Percentiles rank a stretch among this genome's conserved stretches.
Evolutionary conservation across 192 early-diverging fungal species (phyloP).

Genomic region (Lobosporangium transversale): DNA sequence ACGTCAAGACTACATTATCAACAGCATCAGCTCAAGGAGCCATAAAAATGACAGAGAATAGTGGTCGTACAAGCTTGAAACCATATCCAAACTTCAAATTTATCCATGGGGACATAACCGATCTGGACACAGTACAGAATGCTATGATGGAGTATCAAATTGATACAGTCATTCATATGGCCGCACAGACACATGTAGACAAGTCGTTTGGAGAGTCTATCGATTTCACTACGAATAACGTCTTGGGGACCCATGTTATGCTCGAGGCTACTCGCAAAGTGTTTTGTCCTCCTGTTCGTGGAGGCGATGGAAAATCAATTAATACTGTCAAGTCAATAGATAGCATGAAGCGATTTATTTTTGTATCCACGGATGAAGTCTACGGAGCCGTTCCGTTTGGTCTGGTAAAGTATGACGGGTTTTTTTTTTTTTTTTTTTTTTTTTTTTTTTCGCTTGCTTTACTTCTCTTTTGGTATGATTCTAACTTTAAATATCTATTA

Average conservation of each 20-base stretch:
- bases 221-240: constrained; percentile 81
- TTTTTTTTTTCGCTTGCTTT: constrained; percentile 7
- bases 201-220: constrained; percentile 87
- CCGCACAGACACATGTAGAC: constrained; percentile 86
- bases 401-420: constrained; percentile 30
- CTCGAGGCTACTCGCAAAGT: constrained; percentile 70
- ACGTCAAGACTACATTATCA: background rate
- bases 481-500: too few species aligned
- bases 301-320: background rate
- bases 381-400: constrained; percentile 75
- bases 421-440: constrained; percentile 3
- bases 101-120: constrained; percentile 72
- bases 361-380: constrained; percentile 85
- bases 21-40: background rate
- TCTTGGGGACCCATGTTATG: constrained; percentile 84
- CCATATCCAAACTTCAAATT: constrained; percentile 28
- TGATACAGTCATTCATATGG: constrained; percentile 80
- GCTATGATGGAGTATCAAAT: constrained; percentile 74
- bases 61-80: too few species aligned
- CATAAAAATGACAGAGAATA: background rate
- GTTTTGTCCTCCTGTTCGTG: background rate
- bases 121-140: constrained; percentile 68
- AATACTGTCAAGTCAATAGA: constrained; percentile 11
- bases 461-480: too few species aligned
- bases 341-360: constrained; percentile 72